Evolutionary conservation across 306 rosid species (phyloP).

Genomic region (Rosa persica): DNA sequence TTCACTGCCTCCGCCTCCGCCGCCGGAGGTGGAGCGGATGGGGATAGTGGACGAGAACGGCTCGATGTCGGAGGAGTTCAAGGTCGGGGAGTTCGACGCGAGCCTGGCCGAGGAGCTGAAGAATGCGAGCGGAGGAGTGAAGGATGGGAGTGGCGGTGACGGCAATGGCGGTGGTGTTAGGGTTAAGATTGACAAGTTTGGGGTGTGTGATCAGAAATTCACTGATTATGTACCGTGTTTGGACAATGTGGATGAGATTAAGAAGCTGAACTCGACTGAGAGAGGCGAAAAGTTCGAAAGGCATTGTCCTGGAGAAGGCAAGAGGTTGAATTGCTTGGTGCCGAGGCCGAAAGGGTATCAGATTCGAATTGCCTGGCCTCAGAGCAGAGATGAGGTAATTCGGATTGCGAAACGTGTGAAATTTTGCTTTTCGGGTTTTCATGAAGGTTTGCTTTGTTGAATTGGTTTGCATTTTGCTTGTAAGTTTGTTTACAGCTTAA

Average conservation of each 20-base stretch:
- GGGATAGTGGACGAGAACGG: slow-evolving; percentile 78
- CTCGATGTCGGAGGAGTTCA: slow-evolving; percentile 70
- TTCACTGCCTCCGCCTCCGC: slow-evolving; percentile 37
- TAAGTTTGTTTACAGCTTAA: background rate
- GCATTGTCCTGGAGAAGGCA: slow-evolving; percentile 61
- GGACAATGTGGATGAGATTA: slow-evolving; percentile 57
- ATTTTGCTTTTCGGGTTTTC: slow-evolving; percentile 13
- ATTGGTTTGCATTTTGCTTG: background rate
- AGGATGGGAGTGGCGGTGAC: slow-evolving; percentile 2
- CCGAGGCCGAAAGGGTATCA: slow-evolving; percentile 61
- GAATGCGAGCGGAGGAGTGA: slow-evolving; percentile 30
- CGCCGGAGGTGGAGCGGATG: slow-evolving; percentile 40
- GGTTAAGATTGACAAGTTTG: slow-evolving; percentile 41
- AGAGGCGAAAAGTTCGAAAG: slow-evolving; percentile 68
- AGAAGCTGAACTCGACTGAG: slow-evolving; percentile 32
- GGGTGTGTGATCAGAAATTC: slow-evolving; percentile 49
- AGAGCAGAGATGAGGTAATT: slow-evolving; percentile 85
- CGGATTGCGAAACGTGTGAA: slow-evolving; percentile 18
- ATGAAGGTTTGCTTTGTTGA: background rate
- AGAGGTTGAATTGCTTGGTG: slow-evolving; percentile 61
- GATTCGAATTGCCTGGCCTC: slow-evolving; percentile 69
- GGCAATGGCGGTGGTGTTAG: slow-evolving; percentile 3
- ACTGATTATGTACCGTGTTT: slow-evolving; percentile 78
- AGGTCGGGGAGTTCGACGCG: slow-evolving; percentile 58
- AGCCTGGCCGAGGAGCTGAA: slow-evolving; percentile 26